These are phyloP conservation scores for Botrytis paeoniae DNA, from an alignment of 2,329 filamentous ascomycete genomes.

Conservation along the genomic window DNA sequence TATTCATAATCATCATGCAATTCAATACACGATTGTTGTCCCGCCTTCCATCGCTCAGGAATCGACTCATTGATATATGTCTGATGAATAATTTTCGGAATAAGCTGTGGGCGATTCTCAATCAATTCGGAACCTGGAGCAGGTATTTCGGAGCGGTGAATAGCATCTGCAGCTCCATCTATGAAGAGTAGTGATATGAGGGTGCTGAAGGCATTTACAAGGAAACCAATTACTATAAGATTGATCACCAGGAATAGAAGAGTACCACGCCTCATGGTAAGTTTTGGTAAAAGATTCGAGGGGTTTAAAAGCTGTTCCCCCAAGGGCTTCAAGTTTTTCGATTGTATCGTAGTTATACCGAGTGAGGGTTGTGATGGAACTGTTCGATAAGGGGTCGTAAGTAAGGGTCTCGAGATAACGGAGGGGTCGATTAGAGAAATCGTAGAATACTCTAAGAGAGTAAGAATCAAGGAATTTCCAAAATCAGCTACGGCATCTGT, in stretches of 20 bases:
- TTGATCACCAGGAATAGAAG: slow-evolving; percentile 51
- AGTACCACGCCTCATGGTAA: slow-evolving; percentile 38
- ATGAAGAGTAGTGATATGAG: slow-evolving; percentile 67
- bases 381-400: background rate
- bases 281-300: background rate
- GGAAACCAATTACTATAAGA: slow-evolving; percentile 58
- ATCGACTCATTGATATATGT: slow-evolving; percentile 71
- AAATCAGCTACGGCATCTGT: background rate
- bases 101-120: slow-evolving; percentile 55
- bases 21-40: slow-evolving; percentile 64
- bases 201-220: slow-evolving; percentile 67
- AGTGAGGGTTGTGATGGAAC: background rate
- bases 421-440: slow-evolving; percentile 1
- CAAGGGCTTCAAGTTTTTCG: background rate
- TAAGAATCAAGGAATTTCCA: background rate
- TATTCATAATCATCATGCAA: slow-evolving; percentile 72
- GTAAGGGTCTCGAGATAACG: background rate
- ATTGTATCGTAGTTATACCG: background rate
- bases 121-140: slow-evolving; percentile 60
- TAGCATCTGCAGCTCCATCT: slow-evolving; percentile 64
- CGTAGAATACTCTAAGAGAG: background rate
- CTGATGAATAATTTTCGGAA: slow-evolving; percentile 76
- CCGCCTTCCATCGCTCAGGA: slow-evolving; percentile 61
- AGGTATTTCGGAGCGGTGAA: slow-evolving; percentile 63
- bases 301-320: background rate